Conservation (phyloP, 495 filamentous ascomycete genomes). For the Darksidea phi region DNA sequence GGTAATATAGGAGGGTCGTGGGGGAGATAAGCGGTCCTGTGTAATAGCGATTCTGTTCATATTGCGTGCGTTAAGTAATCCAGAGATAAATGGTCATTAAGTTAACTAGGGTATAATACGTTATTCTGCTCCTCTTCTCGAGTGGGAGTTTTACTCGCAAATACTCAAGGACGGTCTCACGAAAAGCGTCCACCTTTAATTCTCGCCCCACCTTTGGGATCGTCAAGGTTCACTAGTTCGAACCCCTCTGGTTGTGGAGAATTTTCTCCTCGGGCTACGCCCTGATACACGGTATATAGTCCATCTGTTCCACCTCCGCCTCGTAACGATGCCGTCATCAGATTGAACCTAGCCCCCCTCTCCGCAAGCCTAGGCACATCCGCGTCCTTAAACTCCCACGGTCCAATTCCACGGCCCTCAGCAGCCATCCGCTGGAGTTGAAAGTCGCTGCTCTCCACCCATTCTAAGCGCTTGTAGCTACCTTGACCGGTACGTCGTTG, state of each 20-base stretch:
- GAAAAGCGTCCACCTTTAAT: background rate
- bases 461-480: conserved; percentile 18
- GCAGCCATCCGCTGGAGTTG: conserved; percentile 33
- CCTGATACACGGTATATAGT: background rate
- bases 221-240: background rate
- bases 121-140: no score
- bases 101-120: no score
- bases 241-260: background rate
- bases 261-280: no score
- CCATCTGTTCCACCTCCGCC: conserved; percentile 5
- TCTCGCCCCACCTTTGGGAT: background rate
- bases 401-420: conserved; percentile 27
- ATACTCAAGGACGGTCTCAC: no score
- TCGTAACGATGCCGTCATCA: background rate
- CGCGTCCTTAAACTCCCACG: conserved; percentile 23
- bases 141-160: no score
- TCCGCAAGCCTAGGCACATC: conserved; percentile 16
- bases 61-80: no score
- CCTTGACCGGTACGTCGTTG: conserved; percentile 6
- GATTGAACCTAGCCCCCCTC: conserved; percentile 6
- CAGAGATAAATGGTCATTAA: no score
- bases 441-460: conserved; percentile 14
- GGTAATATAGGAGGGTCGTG: no score
- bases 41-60: no score
- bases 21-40: no score